A percentile compares a stretch with the other conserved stretches of the same genome.
phyloP scores from a whole-genome alignment of 208 protist genomes.

The Acanthamoeba culbertsoni region DNA sequence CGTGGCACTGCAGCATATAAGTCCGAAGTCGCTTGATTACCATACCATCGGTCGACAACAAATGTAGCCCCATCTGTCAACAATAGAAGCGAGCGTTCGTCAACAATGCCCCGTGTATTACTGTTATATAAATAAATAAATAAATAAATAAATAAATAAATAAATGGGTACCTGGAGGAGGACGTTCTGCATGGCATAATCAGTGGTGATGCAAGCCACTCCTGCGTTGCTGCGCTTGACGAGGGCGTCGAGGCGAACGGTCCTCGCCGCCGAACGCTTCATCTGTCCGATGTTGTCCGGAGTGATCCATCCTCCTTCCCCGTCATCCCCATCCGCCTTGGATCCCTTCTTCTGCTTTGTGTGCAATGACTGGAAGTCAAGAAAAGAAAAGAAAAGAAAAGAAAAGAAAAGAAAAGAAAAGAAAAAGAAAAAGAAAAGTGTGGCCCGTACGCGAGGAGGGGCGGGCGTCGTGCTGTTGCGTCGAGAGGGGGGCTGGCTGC shows the following conservation, averaged over 20 bases:
- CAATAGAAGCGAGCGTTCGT: background rate
- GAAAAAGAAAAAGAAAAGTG: background rate
- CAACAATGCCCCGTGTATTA: no score
- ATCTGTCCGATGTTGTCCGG: conserved; percentile 58
- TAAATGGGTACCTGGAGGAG: conserved; percentile 14
- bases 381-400: background rate
- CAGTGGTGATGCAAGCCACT: conserved; percentile 64
- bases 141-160: no score
- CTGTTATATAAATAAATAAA: no score
- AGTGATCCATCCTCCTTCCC: conserved; percentile 66
- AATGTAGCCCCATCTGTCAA: conserved; percentile 54
- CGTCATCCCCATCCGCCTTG: conserved; percentile 7
- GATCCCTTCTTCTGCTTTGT: background rate
- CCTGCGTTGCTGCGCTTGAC: background rate
- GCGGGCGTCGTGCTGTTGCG: background rate
- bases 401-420: background rate
- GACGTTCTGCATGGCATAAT: conserved; percentile 72
- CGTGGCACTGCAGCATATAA: conserved; percentile 64
- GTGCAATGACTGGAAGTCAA: background rate
- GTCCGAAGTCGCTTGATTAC: conserved; percentile 56
- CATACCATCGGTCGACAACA: conserved; percentile 60
- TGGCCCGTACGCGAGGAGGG: background rate
- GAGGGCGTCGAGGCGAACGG: background rate
- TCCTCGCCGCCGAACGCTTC: background rate
- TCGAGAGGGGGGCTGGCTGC: background rate